These are phyloP conservation scores for Saksenaea vasiformis DNA, from an alignment of 371 early-diverging fungal species.

Conservation along the genomic window DNA sequence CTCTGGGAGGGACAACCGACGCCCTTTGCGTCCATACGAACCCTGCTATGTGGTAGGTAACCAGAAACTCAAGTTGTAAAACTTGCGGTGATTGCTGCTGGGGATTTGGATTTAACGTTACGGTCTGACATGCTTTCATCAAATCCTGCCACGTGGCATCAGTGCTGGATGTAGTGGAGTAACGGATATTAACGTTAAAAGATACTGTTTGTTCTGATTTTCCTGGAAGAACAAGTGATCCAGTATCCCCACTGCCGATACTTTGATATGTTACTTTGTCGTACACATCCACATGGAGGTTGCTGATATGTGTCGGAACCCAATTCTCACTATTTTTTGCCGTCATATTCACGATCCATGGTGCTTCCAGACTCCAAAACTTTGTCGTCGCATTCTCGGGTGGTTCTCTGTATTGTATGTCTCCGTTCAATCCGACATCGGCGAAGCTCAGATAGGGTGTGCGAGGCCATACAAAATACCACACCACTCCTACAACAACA, in stretches of 20 bases:
- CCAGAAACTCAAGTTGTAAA: neutral
- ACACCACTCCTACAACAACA: conserved; percentile 25
- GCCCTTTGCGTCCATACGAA: conserved; percentile 9
- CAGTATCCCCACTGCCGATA: conserved; percentile 23
- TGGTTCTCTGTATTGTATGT: neutral
- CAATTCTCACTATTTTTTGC: conserved; percentile 28
- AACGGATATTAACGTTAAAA: conserved; percentile 17
- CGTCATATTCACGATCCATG: conserved; percentile 23
- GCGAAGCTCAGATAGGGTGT: conserved; percentile 23
- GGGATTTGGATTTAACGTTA: conserved; percentile 4
- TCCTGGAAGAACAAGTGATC: conserved; percentile 14
- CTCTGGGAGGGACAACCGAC: conserved; percentile 4
- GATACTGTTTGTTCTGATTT: conserved; percentile 1
- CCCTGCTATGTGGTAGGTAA: conserved; percentile 13
- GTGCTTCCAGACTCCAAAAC: neutral
- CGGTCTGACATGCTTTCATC: neutral
- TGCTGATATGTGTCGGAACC: conserved; percentile 26
- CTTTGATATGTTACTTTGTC: conserved; percentile 13
- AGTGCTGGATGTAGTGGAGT: neutral
- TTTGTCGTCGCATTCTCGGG: conserved; percentile 3
- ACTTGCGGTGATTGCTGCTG: neutral
- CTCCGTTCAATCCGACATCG: conserved; percentile 16
- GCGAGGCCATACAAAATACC: conserved; percentile 53
- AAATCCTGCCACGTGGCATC: conserved; percentile 6
- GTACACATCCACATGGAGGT: conserved; percentile 9